phyloP scores from a whole-genome alignment of 139 green algal species.

The Axilococcus clingmanii region DNA sequence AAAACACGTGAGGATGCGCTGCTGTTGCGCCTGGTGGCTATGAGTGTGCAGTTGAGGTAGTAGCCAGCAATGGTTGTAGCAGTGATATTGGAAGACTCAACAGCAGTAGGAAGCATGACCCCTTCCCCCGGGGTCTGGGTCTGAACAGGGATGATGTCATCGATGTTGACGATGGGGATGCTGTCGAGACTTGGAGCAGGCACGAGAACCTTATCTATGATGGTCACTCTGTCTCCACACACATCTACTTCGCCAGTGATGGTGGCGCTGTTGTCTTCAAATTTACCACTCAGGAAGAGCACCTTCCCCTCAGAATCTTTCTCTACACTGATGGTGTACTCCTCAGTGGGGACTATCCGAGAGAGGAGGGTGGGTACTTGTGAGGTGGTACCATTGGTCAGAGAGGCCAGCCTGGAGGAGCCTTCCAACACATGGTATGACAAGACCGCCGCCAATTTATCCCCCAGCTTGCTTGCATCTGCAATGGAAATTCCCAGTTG shows the following conservation, averaged over 20 bases:
- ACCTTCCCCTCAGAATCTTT: background rate
- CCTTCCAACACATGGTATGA: conserved; percentile 18
- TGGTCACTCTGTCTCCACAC: background rate
- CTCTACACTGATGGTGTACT: background rate
- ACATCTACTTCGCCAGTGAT: background rate
- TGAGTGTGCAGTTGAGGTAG: background rate
- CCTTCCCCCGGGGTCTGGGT: too few relatives aligned
- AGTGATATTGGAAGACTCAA: conserved; percentile 10
- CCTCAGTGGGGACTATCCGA: background rate
- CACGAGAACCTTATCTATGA: conserved; percentile 15
- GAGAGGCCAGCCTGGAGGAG: background rate
- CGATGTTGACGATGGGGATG: too few relatives aligned
- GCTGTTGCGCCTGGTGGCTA: background rate
- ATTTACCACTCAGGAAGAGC: background rate
- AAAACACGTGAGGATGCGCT: conserved; percentile 57
- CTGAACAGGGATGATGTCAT: too few relatives aligned
- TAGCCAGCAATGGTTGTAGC: background rate
- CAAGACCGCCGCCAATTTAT: conserved; percentile 19
- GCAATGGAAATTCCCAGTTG: conserved; percentile 16
- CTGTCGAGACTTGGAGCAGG: conserved; percentile 9
- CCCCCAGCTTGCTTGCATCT: conserved; percentile 18
- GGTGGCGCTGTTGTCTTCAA: conserved; percentile 2
- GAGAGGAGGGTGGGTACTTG: background rate
- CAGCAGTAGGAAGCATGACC: conserved; percentile 71
- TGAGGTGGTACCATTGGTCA: background rate